Conservation (phyloP, 257 asterid species). For the Agastache rugosa region DNA sequence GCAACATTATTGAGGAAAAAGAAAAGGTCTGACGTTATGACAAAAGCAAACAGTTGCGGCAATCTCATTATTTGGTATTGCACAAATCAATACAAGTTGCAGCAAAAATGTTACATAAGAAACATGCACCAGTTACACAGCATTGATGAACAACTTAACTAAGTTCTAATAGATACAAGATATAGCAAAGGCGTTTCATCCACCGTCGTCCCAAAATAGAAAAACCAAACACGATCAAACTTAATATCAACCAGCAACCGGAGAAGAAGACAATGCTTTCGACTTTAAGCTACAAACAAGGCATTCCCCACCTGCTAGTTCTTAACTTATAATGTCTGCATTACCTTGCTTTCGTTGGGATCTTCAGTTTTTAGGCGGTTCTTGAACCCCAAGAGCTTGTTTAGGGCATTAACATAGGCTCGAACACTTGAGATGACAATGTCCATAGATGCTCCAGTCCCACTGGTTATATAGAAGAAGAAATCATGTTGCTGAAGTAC, state of each 20-base stretch:
- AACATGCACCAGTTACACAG: background rate
- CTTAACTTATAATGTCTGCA: constrained; percentile 35
- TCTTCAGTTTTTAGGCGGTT: constrained; percentile 42
- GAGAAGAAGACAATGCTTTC: constrained; percentile 15
- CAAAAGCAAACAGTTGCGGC: too few relatives aligned
- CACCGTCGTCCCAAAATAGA: background rate
- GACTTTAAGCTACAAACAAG: background rate
- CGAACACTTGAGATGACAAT: constrained; percentile 89
- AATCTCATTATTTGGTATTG: background rate
- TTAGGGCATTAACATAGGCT: constrained; percentile 89
- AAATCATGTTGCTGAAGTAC: background rate
- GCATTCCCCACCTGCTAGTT: background rate
- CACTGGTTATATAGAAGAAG: constrained; percentile 52
- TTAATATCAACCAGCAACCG: constrained; percentile 9
- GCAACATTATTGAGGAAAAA: too few relatives aligned
- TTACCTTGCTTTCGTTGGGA: constrained; percentile 39
- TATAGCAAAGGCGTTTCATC: background rate
- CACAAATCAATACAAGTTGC: constrained; percentile 3
- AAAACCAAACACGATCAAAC: constrained; percentile 7
- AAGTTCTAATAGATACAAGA: constrained; percentile 28
- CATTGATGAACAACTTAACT: background rate
- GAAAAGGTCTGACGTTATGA: too few relatives aligned
- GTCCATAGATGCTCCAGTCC: constrained; percentile 91
- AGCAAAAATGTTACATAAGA: constrained; percentile 7
- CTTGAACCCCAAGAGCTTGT: constrained; percentile 77